Evolutionary conservation across 805 yeast species (phyloP), one percentile per base, ranked within the genome.

Genomic region (Monosporozyma aquatica): DNA sequence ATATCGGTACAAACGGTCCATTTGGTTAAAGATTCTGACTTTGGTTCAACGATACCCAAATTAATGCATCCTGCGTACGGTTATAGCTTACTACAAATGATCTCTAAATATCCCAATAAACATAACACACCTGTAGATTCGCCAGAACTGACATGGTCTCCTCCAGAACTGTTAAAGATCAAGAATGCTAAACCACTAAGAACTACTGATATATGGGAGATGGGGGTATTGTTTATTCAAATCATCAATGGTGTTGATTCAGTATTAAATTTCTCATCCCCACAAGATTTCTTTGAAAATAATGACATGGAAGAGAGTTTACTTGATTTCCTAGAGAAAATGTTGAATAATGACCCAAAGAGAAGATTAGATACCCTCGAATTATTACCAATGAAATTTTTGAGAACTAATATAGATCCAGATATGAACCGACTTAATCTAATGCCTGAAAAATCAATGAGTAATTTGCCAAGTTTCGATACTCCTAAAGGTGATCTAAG

Each of bases 181-280:
- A 58, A 54, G 13, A 56, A 53, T 15, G 64, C 57, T 39, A 75
- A 71, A 43, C 80, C 83, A 11, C 81, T 81, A 44, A 68, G 87
- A 28, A 84, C 87, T 59, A 80, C 96, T 0, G 98, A 92, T 65
- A 82, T 92, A 8, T 92, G 97, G 97, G 84, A 84, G 55, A 64
- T 87, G 30, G 98, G 97, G 6, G 85, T 85, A 0, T 59, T 83
- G 6, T 80, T 90, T 50, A 70, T 79, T 14, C 78, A 82, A 48
- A 66, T 80, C 58, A 68, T 85, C 4, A 67, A 72, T 35, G 90
- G 95, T 0, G 64, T 69, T 2, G 78, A 75, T 37, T 66, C 72
- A 1, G 64, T 75, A 1, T 69, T 75, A 9, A 75, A 72, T 20
- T 82, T 68, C 52, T 64, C 71, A 4, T 74, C 78, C 1, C 87